Conservation (phyloP, 495 filamentous ascomycete genomes). For the Thermothielavioides terrestris region DNA sequence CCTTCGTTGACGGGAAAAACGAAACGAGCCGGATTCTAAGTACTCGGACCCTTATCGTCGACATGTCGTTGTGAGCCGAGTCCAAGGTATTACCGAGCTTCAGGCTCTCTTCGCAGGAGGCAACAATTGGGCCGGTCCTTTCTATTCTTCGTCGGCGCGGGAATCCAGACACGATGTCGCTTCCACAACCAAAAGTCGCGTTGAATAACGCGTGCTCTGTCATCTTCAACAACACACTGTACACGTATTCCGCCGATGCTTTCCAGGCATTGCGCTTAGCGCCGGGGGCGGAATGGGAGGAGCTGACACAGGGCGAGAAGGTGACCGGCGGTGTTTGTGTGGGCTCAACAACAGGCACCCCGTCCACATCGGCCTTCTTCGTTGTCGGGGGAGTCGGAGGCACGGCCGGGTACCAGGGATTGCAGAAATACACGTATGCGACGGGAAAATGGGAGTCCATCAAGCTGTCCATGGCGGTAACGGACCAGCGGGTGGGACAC, state of each 20-base stretch:
- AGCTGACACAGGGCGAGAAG: conserved; percentile 51
- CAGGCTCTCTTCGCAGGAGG: conserved; percentile 6
- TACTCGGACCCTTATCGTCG: no score
- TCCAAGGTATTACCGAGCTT: conserved; percentile 8
- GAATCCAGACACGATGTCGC: conserved; percentile 42
- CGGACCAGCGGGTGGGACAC: conserved; percentile 64
- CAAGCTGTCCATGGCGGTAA: conserved; percentile 40
- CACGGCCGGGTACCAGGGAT: conserved; percentile 54
- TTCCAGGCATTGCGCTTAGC: conserved; percentile 66
- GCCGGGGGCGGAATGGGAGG: conserved; percentile 61
- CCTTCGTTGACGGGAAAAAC: no score
- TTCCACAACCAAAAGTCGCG: conserved; percentile 54
- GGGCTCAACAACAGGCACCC: conserved; percentile 49
- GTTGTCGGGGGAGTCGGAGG: conserved; percentile 68
- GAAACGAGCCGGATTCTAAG: no score
- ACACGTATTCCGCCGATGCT: conserved; percentile 66
- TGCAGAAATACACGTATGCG: conserved; percentile 78
- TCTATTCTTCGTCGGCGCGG: neutral
- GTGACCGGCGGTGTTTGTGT: conserved; percentile 76
- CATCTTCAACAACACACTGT: conserved; percentile 75
- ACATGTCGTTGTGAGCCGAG: conserved; percentile 22
- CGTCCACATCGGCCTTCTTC: conserved; percentile 55
- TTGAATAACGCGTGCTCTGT: conserved; percentile 74
- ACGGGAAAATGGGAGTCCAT: conserved; percentile 68
- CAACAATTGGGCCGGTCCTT: conserved; percentile 7